Percentiles rank a stretch among this genome's conserved stretches.
phyloP scores from a whole-genome alignment of 108 stramenopile species.

The Fragilaria crotonensis region DNA sequence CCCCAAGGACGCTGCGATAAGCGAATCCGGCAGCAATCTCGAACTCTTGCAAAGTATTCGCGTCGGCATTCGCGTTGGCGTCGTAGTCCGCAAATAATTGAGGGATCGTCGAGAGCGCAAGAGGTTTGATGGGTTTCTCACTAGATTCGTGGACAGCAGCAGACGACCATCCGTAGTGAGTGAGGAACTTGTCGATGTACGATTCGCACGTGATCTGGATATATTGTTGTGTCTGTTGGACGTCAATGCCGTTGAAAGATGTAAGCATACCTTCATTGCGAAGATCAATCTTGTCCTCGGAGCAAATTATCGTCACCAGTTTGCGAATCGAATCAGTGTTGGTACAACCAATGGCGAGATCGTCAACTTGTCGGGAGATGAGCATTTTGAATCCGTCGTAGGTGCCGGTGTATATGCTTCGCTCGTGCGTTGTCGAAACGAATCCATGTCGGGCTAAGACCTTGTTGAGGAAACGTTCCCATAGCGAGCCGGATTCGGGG shows the following conservation, averaged over 20 bases:
- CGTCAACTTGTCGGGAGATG: conserved; percentile 39
- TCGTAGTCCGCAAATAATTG: too few species aligned
- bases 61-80: too few species aligned
- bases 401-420: too few species aligned
- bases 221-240: conserved; percentile 16
- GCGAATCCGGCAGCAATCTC: too few species aligned
- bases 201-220: conserved; percentile 20
- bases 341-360: conserved; percentile 24
- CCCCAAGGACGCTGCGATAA: too few species aligned
- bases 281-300: conserved; percentile 2
- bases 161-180: conserved; percentile 25
- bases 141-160: conserved; percentile 1
- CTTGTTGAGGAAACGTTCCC: too few species aligned
- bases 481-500: conserved; percentile 20
- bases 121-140: too few species aligned
- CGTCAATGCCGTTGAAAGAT: conserved; percentile 26
- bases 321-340: background rate
- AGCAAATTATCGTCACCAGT: background rate
- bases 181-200: too few species aligned
- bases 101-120: too few species aligned
- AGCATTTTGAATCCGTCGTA: conserved; percentile 14
- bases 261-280: conserved; percentile 11
- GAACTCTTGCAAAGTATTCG: too few species aligned
- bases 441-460: too few species aligned
- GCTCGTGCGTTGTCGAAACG: too few species aligned